A percentile compares a stretch with the other conserved stretches of the same genome.
Evolutionary conservation across 2,329 filamentous ascomycete species (phyloP).

Genomic region (Fusarium udum): DNA sequence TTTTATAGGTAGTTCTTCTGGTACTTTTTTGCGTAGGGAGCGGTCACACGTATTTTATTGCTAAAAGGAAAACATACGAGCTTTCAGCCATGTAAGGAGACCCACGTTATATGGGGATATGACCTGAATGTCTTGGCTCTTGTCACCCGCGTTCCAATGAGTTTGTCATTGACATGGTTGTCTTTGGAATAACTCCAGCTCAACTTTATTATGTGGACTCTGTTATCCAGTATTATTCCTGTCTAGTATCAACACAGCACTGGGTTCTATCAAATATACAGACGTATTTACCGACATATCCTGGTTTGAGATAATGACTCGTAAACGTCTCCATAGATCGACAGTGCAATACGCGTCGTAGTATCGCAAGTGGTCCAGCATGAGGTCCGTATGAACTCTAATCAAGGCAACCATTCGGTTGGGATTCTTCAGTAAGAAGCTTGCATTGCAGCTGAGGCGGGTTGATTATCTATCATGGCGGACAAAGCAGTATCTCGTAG

Average conservation of each 20-base stretch:
- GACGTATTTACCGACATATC: background rate
- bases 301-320: background rate
- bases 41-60: background rate
- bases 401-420: no score
- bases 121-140: background rate
- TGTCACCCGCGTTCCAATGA: background rate
- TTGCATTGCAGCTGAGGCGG: background rate
- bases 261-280: background rate
- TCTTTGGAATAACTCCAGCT: background rate
- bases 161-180: background rate
- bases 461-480: background rate
- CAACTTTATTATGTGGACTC: background rate
- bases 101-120: background rate
- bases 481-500: background rate
- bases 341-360: background rate
- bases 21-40: background rate
- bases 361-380: background rate
- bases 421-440: no score
- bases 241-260: background rate
- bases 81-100: background rate
- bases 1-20: background rate
- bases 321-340: background rate
- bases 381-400: background rate
- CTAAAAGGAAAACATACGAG: background rate
- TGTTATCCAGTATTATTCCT: fast-evolving